Conservation (phyloP, 108 stramenopile species). For the Cylindrotheca fusiformis region DNA sequence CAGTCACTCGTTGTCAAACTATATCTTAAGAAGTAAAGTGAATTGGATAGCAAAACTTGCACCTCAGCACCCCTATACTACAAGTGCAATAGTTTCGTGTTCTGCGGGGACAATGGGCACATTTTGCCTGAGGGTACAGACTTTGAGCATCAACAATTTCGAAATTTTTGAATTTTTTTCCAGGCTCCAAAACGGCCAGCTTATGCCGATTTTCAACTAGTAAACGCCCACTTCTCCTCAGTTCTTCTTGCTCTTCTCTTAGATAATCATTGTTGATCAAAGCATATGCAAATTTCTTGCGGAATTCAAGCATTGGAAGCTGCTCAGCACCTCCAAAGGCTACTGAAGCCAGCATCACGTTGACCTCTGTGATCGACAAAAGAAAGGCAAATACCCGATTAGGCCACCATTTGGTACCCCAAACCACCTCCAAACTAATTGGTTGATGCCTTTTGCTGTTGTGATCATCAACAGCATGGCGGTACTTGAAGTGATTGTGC, state of each 20-base stretch:
- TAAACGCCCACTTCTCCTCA: neutral
- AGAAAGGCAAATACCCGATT: constrained; percentile 19
- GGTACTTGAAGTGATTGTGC: constrained; percentile 16
- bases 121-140: neutral
- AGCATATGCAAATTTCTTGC: neutral
- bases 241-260: neutral
- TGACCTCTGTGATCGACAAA: constrained; percentile 26
- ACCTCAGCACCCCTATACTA: neutral
- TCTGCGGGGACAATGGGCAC: neutral
- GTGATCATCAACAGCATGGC: constrained; percentile 20
- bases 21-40: too few relatives aligned
- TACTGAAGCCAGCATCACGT: neutral
- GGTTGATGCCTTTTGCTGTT: constrained; percentile 6
- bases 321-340: neutral
- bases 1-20: too few relatives aligned
- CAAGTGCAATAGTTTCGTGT: constrained; percentile 2
- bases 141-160: neutral
- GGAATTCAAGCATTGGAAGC: neutral
- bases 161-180: neutral
- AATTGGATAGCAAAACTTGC: neutral
- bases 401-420: constrained; percentile 22
- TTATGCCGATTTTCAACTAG: neutral
- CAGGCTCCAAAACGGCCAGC: neutral
- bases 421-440: constrained; percentile 19
- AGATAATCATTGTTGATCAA: neutral